Evolutionary conservation across 202 grass and related monocot species (phyloP).

Genomic region (Brachypodium distachyon): DNA sequence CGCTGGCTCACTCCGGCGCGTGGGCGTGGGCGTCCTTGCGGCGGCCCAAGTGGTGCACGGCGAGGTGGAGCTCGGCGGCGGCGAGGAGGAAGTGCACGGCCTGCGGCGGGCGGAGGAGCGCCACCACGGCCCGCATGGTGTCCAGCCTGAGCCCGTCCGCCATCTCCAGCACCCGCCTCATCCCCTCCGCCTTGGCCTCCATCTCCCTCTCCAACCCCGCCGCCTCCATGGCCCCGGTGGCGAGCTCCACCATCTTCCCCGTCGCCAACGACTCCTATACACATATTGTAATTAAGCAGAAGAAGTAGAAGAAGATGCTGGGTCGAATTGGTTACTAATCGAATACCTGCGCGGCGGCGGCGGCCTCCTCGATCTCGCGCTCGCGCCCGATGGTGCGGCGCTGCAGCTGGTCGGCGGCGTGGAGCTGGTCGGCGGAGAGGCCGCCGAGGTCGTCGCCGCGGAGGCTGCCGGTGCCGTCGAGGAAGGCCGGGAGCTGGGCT

Average conservation of each 20-base stretch:
- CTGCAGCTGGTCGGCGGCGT: slow-evolving; percentile 42
- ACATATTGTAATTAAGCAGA: background rate
- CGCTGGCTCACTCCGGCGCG: background rate
- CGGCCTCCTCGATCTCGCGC: slow-evolving; percentile 44
- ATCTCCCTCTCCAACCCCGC: slow-evolving; percentile 47
- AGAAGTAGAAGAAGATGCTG: background rate
- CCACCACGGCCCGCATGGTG: slow-evolving; percentile 49
- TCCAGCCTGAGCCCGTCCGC: slow-evolving; percentile 54
- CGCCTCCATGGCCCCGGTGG: background rate
- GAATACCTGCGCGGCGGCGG: slow-evolving; percentile 29
- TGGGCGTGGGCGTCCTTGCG: slow-evolving; percentile 34
- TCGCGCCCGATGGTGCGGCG: slow-evolving; percentile 28
- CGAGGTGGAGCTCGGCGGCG: slow-evolving; percentile 63
- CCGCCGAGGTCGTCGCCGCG: slow-evolving; percentile 28
- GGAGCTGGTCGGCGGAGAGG: slow-evolving; percentile 33
- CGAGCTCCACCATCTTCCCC: slow-evolving; percentile 27
- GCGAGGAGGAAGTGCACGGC: slow-evolving; percentile 78
- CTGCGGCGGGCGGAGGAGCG: slow-evolving; percentile 45
- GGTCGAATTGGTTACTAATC: background rate
- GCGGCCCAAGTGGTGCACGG: slow-evolving; percentile 55
- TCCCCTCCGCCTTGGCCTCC: slow-evolving; percentile 34
- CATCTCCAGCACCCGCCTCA: slow-evolving; percentile 36
- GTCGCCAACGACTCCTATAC: slow-evolving; percentile 30
- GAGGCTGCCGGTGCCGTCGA: background rate
- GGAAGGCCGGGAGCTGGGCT: slow-evolving; percentile 28